Base-by-base conservation (phyloP, 2,329 filamentous ascomycete genomes). In the Ceratocystis colombiana region DNA sequence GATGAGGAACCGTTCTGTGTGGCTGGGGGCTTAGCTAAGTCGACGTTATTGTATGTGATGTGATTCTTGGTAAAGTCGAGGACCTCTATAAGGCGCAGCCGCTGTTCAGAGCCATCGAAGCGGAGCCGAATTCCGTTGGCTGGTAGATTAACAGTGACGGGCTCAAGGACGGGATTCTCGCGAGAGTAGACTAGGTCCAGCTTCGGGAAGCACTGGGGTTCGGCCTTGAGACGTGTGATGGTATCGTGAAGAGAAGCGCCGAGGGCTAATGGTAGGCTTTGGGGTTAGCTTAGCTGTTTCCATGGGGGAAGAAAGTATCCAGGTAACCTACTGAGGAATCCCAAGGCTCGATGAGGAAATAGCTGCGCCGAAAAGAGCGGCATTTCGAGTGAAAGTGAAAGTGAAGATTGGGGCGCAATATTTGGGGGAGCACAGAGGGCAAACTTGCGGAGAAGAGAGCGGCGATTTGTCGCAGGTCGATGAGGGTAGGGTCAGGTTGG, bases 21-120 rank as follows among this genome's bases (percentile, higher is more conserved):
- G 17, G 69, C 70, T 2, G 62, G 79, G 1, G 82, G 82, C 72
- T 90, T 92, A 64, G 91, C 81, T 17, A 96, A 83, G 69, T 95
- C 89, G 64, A 86, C 85, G 41, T 85, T 82, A 70, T 84, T 94
- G 77, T 96, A 96, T 20, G 87, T 85, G 69, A 97, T 84, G 69
- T 86, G 84, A 69, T 86, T 90, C 74, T 90, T 94, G 61, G 88
- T 86, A 73, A 99, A 96, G 76, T 97, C 91, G 65, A 90, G 77
- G 6, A 97, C 85, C 75, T 99, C 94, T 71, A 99, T 90, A 68
- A 99, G 78, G 2, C 94, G 88, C 53, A 99, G 79, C 45, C 93
- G 85, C 76, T 99, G 94, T 72, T 97, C 92, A 3, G 89, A 86
- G 0, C 92, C 94, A 73, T 99, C 94, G 73, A 99, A 99, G 53